Base-by-base conservation (phyloP, 2,329 filamentous ascomycete genomes). In the Thermoascus crustaceus region DNA sequence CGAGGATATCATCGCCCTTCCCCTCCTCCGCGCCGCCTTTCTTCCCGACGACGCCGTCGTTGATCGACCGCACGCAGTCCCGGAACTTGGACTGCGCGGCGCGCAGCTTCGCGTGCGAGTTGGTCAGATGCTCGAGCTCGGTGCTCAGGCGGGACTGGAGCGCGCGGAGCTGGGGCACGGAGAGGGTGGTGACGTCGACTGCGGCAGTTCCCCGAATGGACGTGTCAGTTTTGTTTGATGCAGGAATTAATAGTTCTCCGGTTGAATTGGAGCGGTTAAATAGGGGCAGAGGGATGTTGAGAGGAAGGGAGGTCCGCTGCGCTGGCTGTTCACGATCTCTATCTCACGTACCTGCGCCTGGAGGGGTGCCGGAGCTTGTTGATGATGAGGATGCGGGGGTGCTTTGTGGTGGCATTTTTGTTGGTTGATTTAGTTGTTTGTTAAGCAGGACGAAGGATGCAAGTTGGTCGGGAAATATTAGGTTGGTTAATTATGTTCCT, bases 141-240 rank as follows among this genome's bases (percentile, higher is more conserved):
- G 91, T 82, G 61, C 94, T 89, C 47, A 98, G 81, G 61, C 95
- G 89, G 62, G 91, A 87, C 72, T 98, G 95, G 49, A 98, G 81
- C 51, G 86, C 79, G 48, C 78, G 81, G 48, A 98, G 82, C 66
- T 95, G 89, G 47, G 85, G 84, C 17, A 81, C 72, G 50, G 82
- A 83, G 53, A 98, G 81, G 42, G 75, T 78, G 51, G 81, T 78
- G 52, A 98, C 71, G 56, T 84, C 78, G 48, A 85, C 72, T 71
- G 50, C n/a, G n/a, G n/a, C n/a, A n/a, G n/a, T n/a, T n/a, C n/a
- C n/a, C n/a, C n/a, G n/a, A 20, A 24, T n/a, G 22, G 22, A 7
- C 7, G n/a, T 7, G 22, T 24, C n/a, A 24, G 22, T 24, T n/a
- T 24, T 24, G 22, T 24, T n/a, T 24, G 22, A 24, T 24, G n/a